Evolutionary conservation across 2,329 filamentous ascomycete genomes (phyloP), one percentile per base, ranked within the genome.

Genomic region (Talaromyces atroroseus): DNA sequence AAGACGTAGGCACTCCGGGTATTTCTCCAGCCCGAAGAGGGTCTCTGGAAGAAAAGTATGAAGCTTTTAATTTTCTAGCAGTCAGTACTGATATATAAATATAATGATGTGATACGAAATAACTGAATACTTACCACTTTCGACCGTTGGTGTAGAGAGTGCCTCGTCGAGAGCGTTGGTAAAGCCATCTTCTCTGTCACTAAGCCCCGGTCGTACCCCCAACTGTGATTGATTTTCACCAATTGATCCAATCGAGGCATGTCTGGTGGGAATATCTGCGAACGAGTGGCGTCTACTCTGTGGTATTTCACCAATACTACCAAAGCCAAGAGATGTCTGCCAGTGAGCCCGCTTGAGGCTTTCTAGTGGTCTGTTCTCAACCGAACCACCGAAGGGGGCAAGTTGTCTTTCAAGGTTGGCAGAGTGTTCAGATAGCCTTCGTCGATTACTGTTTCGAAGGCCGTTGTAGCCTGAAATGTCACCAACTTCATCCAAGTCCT

Each of bases 231-330:
- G 64, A 24, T 65, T 53, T 45, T 74, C 69, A 63, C 69, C 62
- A 58, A 70, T 65, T 51, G 74, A 68, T 53, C 72, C 66, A 49
- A 78, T 67, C 11, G 77, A 78, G 26, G 66, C 65, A 52, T 79
- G 74, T 44, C 77, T 71, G 36, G 76, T 74, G 11, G 77, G 76
- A 45, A 79, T 74, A 59, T 79, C 77, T 26, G 77, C 77, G 58
- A 80, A 79, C 16, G 77, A 79, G 63, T 80, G 77, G 20, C 77
- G 75, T 38, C 77, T 75, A 60, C 77, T 79, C 60, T 79, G 77
- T 29, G 77, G 72, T 23, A 74, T 66, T 58, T 79, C 77, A 34
- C 69, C 64, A 45, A 76, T 66, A 54, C 74, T 68, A 24, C 75
- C 74, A 62, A 79, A 79, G 12, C 75, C 76, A 26, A 79, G 71